phyloP scores from a whole-genome alignment of 331 rosid species.

The Stylosanthes scabra region DNA sequence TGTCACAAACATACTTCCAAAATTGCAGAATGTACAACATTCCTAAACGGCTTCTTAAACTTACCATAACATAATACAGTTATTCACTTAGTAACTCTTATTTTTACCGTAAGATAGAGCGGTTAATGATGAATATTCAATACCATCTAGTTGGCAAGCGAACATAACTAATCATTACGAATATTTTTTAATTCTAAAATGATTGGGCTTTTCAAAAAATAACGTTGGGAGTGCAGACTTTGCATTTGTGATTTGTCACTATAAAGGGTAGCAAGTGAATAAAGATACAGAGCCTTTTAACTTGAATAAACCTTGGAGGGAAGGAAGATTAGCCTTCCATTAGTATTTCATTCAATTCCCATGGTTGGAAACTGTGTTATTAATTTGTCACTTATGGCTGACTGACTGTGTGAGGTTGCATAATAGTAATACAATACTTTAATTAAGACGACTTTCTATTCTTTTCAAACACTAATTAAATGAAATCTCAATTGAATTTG shows the following conservation, averaged over 20 bases:
- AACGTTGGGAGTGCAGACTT: constrained; percentile 1
- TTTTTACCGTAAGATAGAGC: too few species aligned
- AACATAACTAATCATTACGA: too few species aligned
- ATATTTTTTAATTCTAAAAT: too few species aligned
- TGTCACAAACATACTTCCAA: constrained; percentile 18
- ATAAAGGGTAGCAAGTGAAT: constrained; percentile 40
- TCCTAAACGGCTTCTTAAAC: not conserved
- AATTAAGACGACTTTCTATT: not conserved
- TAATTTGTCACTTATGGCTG: too few species aligned
- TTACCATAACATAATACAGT: not conserved
- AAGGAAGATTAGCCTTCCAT: constrained; percentile 35
- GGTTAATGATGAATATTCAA: too few species aligned
- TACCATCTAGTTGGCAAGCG: too few species aligned
- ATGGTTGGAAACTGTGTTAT: too few species aligned
- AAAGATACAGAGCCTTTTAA: constrained; percentile 45
- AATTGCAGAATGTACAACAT: not conserved
- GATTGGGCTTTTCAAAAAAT: too few species aligned
- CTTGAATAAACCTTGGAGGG: constrained; percentile 58
- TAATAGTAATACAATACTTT: too few species aligned
- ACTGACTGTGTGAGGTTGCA: too few species aligned
- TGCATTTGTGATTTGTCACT: constrained; percentile 23
- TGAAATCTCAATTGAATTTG: not conserved
- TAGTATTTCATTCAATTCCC: too few species aligned
- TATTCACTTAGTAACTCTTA: not conserved
- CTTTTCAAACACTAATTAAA: not conserved